phyloP scores from a whole-genome alignment of 257 asterid species.

The Paulownia fortunei region DNA sequence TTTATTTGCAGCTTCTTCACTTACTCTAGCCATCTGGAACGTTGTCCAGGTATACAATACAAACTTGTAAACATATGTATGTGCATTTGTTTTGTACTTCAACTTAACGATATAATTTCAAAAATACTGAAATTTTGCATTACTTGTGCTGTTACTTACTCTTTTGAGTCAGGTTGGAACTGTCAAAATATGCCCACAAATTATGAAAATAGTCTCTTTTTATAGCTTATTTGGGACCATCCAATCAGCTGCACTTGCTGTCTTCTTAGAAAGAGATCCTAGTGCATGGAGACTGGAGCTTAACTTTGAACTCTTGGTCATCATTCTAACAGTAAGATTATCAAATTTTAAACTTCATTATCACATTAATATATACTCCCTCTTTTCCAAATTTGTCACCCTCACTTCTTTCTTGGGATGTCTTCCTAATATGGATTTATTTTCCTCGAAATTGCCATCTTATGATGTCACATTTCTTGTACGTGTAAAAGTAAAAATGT shows the following conservation, averaged over 20 bases:
- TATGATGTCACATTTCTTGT: too few relatives aligned
- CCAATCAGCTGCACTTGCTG: constrained; percentile 56
- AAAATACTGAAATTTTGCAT: neutral
- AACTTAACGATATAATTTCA: neutral
- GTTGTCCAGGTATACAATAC: constrained; percentile 56
- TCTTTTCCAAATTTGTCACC: too few relatives aligned
- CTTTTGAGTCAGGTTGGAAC: constrained; percentile 65
- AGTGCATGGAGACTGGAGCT: constrained; percentile 63
- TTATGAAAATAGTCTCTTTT: constrained; percentile 63
- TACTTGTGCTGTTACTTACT: neutral
- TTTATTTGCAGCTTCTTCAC: constrained; percentile 67
- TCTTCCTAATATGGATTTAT: too few relatives aligned
- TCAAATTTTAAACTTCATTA: neutral
- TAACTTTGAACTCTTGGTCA: constrained; percentile 58
- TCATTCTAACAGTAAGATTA: constrained; percentile 62
- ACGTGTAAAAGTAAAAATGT: too few relatives aligned
- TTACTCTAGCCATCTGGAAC: constrained; percentile 68
- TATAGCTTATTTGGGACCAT: constrained; percentile 78
- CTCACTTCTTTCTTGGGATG: too few relatives aligned
- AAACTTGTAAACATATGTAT: neutral
- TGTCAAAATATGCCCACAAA: constrained; percentile 63
- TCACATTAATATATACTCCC: neutral
- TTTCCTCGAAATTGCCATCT: too few relatives aligned
- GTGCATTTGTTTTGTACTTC: neutral
- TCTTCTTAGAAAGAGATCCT: constrained; percentile 54